These are phyloP conservation scores for Schizophyllum amplum DNA, from an alignment of 1,284 basidiomycete genomes.

Conservation along the genomic window DNA sequence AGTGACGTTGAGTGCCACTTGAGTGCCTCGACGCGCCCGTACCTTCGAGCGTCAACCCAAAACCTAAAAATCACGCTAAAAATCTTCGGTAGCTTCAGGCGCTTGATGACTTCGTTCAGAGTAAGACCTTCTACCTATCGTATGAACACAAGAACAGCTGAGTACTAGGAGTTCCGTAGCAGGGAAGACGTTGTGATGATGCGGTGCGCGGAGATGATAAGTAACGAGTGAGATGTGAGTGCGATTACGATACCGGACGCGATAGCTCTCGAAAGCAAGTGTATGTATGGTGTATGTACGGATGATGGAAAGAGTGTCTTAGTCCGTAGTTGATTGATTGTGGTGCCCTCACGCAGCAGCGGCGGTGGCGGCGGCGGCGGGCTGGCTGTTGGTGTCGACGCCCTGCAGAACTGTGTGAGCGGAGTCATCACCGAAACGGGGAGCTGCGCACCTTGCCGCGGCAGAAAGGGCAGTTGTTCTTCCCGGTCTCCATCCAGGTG, in stretches of 20 bases:
- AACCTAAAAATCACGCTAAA: background rate
- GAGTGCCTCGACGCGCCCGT: background rate
- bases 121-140: background rate
- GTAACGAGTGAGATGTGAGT: background rate
- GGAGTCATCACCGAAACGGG: background rate
- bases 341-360: background rate
- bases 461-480: slow-evolving; percentile 89
- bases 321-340: background rate
- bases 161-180: background rate
- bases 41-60: background rate
- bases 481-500: slow-evolving; percentile 76
- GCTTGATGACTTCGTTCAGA: background rate
- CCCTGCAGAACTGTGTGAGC: background rate
- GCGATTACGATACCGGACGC: background rate
- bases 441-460: slow-evolving; percentile 47
- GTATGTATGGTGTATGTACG: background rate
- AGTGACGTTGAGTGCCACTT: too few species aligned
- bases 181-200: background rate
- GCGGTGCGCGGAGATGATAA: background rate
- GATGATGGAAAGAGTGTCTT: background rate
- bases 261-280: background rate
- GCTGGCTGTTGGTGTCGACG: background rate
- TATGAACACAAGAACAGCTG: background rate
- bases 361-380: too few species aligned
- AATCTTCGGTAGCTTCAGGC: background rate